These are phyloP conservation scores for Leptodontidium sp. DNA, from an alignment of 2,329 filamentous ascomycete species.

Conservation along the genomic window DNA sequence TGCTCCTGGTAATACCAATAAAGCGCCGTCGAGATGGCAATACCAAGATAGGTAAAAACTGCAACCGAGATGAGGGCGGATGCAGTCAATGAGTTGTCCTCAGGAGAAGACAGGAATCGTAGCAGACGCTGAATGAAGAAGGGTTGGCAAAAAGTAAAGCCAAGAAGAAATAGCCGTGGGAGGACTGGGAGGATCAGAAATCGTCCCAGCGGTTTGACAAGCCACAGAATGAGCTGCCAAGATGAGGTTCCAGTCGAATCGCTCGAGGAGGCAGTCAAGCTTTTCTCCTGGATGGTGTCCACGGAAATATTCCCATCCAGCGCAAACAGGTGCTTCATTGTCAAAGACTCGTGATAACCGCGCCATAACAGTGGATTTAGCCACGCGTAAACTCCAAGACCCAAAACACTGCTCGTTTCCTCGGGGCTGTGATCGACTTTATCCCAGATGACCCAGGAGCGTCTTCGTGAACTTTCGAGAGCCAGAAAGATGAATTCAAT, in stretches of 20 bases:
- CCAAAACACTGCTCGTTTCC: neutral
- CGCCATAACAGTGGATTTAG: conserved; percentile 8
- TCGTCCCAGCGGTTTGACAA: neutral
- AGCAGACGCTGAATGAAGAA: neutral
- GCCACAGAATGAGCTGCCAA: neutral
- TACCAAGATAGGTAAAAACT: neutral
- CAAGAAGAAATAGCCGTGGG: neutral
- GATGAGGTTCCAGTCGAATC: neutral
- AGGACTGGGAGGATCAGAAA: neutral
- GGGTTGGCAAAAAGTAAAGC: neutral
- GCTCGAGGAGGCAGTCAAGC: neutral
- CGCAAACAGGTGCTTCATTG: neutral
- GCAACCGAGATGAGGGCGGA: neutral
- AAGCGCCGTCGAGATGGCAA: neutral
- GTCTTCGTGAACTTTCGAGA: neutral
- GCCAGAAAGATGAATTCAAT: neutral
- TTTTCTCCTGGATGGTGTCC: too few species aligned
- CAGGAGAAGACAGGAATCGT: neutral
- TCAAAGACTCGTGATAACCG: neutral
- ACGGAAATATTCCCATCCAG: neutral
- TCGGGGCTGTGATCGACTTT: neutral
- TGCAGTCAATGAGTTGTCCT: neutral
- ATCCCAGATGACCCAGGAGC: neutral
- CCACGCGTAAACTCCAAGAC: neutral
- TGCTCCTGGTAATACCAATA: conserved; percentile 2